phyloP scores from a whole-genome alignment of 805 yeast species.

The Wickerhamomyces bisporus region DNA sequence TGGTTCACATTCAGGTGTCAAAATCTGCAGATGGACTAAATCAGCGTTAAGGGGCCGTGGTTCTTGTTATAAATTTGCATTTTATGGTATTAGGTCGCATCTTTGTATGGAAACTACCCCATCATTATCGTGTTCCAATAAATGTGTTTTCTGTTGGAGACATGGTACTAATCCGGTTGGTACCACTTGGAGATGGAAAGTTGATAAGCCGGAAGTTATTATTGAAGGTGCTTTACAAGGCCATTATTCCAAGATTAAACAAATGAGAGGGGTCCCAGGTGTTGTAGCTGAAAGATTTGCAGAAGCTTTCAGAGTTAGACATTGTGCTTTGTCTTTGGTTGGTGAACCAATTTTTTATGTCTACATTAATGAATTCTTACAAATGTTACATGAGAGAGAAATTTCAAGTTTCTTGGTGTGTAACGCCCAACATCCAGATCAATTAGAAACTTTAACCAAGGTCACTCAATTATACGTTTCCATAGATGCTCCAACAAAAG shows the following conservation, averaged over 20 bases:
- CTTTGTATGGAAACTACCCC: conserved; percentile 96
- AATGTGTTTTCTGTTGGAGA: conserved; percentile 96
- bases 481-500: conserved; percentile 88
- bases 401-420: conserved; percentile 89
- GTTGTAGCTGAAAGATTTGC: conserved; percentile 84
- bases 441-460: conserved; percentile 58
- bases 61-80: conserved; percentile 88
- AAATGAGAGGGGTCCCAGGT: conserved; percentile 94
- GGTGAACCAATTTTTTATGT: conserved; percentile 97
- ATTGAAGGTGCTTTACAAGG: conserved; percentile 82
- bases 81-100: conserved; percentile 86
- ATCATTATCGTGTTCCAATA: conserved; percentile 86
- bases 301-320: conserved; percentile 84
- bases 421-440: conserved; percentile 94
- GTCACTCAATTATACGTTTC: conserved; percentile 92
- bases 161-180: conserved; percentile 98
- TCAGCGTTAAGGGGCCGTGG: conserved; percentile 93
- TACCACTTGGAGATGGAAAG: conserved; percentile 94
- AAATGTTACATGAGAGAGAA: conserved; percentile 70
- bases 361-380: conserved; percentile 78
- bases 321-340: conserved; percentile 87
- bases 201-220: conserved; percentile 82
- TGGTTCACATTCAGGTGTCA: conserved; percentile 93
- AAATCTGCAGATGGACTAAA: conserved; percentile 94
- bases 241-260: conserved; percentile 88